phyloP scores from a whole-genome alignment of 805 yeast genomes.

The Ogataea paradorogensis region DNA sequence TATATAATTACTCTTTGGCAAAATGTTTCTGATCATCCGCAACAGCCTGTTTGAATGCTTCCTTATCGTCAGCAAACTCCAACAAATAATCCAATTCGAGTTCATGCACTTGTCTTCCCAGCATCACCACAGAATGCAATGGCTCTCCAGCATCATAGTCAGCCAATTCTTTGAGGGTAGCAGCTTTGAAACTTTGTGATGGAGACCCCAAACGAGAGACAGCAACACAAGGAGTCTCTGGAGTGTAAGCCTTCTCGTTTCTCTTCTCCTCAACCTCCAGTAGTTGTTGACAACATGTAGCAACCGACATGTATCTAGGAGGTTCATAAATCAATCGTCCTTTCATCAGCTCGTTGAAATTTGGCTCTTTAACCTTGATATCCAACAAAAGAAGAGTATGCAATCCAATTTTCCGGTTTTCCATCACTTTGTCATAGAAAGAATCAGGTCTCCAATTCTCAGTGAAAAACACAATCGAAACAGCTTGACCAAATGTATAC shows the following conservation, averaged over 20 bases:
- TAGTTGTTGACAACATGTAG: conserved; percentile 84
- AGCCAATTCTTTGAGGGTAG: conserved; percentile 71
- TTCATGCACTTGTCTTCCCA: conserved; percentile 94
- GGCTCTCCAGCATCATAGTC: conserved; percentile 93
- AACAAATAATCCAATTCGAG: conserved; percentile 82
- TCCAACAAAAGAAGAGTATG: conserved; percentile 88
- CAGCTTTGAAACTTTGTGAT: conserved; percentile 77
- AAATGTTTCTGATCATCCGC: conserved; percentile 63
- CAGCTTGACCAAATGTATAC: conserved; percentile 94
- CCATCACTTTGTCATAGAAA: conserved; percentile 84
- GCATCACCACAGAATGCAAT: conserved; percentile 81
- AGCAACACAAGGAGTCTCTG: conserved; percentile 89
- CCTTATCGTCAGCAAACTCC: conserved; percentile 67
- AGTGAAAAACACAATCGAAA: conserved; percentile 93
- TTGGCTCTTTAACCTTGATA: conserved; percentile 95
- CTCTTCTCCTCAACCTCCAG: conserved; percentile 82
- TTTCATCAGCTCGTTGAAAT: conserved; percentile 88
- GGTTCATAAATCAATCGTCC: conserved; percentile 93
- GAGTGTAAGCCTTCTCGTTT: conserved; percentile 74
- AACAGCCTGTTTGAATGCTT: conserved; percentile 46
- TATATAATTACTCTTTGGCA: background rate
- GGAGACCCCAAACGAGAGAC: conserved; percentile 90
- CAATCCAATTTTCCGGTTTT: conserved; percentile 84
- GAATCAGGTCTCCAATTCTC: conserved; percentile 96
- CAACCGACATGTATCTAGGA: conserved; percentile 92